These are phyloP conservation scores for Wallacemonas rigidus DNA, from an alignment of 208 protist genomes.

Conservation along the genomic window DNA sequence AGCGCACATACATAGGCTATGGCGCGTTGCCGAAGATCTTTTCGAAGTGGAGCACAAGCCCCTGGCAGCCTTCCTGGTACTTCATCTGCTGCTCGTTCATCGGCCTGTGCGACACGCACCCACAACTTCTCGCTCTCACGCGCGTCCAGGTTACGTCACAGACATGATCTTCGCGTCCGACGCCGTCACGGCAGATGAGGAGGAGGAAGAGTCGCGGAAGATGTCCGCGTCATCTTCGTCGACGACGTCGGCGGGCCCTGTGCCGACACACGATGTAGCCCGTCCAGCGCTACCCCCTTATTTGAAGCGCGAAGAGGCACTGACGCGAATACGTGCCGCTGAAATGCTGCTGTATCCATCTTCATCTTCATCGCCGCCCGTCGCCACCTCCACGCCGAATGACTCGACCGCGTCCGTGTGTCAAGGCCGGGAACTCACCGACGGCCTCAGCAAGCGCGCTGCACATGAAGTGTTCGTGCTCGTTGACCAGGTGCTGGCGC, in stretches of 20 bases:
- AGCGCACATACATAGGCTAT: slow-evolving; percentile 22
- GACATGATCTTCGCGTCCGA: not conserved
- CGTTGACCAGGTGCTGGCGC: slow-evolving; percentile 50
- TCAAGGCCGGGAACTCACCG: not conserved
- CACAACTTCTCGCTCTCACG: not conserved
- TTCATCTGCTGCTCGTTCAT: slow-evolving; percentile 29
- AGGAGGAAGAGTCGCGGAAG: too few relatives aligned
- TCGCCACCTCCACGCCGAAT: not conserved
- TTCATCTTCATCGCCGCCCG: not conserved
- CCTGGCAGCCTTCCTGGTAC: slow-evolving; percentile 49
- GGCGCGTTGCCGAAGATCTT: slow-evolving; percentile 54
- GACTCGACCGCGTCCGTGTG: too few relatives aligned
- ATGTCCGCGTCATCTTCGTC: too few relatives aligned
- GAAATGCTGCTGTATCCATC: slow-evolving; percentile 43
- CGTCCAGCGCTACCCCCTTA: slow-evolving; percentile 31
- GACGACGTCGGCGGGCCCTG: too few relatives aligned
- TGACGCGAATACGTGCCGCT: slow-evolving; percentile 46
- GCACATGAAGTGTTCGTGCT: slow-evolving; percentile 41
- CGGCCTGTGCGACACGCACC: not conserved
- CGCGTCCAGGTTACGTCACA: slow-evolving; percentile 8
- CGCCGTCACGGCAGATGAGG: slow-evolving; percentile 9
- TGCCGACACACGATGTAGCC: slow-evolving; percentile 2
- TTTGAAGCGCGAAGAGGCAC: slow-evolving; percentile 49
- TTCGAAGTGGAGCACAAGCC: slow-evolving; percentile 33
- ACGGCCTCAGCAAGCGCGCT: slow-evolving; percentile 22